These are phyloP conservation scores for Isoetes engelmannii DNA, from an alignment of 83 land plant species.

Conservation along the genomic window DNA sequence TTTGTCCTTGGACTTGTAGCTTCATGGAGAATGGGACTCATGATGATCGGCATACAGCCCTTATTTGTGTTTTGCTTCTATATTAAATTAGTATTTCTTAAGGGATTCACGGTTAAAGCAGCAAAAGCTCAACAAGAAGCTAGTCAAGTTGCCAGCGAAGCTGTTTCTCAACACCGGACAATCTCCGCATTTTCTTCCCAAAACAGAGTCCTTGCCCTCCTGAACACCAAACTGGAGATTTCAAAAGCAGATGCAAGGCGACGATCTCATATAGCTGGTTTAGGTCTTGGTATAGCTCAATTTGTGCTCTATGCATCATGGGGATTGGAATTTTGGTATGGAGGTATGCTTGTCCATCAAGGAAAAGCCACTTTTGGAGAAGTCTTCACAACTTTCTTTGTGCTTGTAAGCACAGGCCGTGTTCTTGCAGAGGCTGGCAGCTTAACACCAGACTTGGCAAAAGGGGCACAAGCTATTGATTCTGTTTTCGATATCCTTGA, in stretches of 20 bases:
- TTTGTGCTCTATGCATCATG: slow-evolving; percentile 25
- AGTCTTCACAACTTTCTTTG: slow-evolving; percentile 15
- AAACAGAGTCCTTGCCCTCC: slow-evolving; percentile 21
- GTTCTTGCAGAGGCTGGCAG: slow-evolving; percentile 22
- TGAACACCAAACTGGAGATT: slow-evolving; percentile 21
- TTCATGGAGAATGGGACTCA: slow-evolving; percentile 18
- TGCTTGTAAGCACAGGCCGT: slow-evolving; percentile 18
- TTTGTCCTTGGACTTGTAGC: slow-evolving; percentile 13
- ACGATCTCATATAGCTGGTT: slow-evolving; percentile 23
- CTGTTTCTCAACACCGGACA: slow-evolving; percentile 32
- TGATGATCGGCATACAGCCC: slow-evolving; percentile 22
- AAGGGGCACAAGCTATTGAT: slow-evolving; percentile 14
- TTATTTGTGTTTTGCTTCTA: slow-evolving; percentile 21
- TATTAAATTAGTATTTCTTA: slow-evolving; percentile 17
- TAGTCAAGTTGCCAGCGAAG: slow-evolving; percentile 32
- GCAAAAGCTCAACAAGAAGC: slow-evolving; percentile 25
- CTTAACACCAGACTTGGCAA: slow-evolving; percentile 25
- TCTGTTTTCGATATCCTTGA: slow-evolving; percentile 29
- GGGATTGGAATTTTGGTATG: slow-evolving; percentile 30
- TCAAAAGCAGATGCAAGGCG: slow-evolving; percentile 17
- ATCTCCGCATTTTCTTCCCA: slow-evolving; percentile 31
- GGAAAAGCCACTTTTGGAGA: slow-evolving; percentile 14
- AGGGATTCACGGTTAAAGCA: neutral
- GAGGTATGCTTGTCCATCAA: slow-evolving; percentile 16
- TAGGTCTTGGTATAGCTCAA: slow-evolving; percentile 23